These are phyloP conservation scores for Rhizopogon salebrosus DNA, from an alignment of 768 basidiomycete genomes.

Conservation along the genomic window DNA sequence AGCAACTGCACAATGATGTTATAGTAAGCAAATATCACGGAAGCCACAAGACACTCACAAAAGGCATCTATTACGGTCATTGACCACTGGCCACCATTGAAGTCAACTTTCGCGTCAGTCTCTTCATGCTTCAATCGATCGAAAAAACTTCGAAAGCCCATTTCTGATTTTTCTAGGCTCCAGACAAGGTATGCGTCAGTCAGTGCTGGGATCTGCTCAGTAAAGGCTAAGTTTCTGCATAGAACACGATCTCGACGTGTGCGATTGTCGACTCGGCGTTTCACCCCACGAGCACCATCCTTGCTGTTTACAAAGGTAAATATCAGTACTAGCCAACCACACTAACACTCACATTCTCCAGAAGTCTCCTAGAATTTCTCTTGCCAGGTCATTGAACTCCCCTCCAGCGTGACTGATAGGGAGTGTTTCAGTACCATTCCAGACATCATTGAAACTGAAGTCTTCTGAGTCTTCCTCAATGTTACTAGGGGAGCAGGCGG, in stretches of 20 bases:
- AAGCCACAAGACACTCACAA: neutral
- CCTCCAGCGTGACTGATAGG: conserved; percentile 6
- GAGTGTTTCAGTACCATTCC: neutral
- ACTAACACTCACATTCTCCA: neutral
- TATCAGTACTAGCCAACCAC: neutral
- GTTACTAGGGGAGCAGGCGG: too few relatives aligned
- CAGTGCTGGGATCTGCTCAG: neutral
- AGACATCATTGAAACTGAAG: neutral
- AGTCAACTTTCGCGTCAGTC: too few relatives aligned
- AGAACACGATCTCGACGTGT: neutral
- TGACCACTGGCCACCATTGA: neutral
- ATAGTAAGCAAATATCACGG: neutral
- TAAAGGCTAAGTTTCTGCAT: neutral
- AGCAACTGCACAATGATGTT: neutral
- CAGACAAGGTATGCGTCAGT: conserved; percentile 2
- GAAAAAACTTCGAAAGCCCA: neutral
- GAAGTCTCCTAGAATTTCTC: neutral
- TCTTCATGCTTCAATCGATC: neutral
- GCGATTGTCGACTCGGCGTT: neutral
- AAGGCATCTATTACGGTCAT: neutral
- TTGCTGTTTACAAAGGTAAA: neutral
- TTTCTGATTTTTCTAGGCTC: neutral
- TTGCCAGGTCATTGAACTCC: conserved; percentile 1
- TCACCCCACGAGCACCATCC: neutral
- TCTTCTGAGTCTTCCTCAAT: neutral